Conservation (phyloP, 306 rosid species). For the Sphenostylis stenocarpa region DNA sequence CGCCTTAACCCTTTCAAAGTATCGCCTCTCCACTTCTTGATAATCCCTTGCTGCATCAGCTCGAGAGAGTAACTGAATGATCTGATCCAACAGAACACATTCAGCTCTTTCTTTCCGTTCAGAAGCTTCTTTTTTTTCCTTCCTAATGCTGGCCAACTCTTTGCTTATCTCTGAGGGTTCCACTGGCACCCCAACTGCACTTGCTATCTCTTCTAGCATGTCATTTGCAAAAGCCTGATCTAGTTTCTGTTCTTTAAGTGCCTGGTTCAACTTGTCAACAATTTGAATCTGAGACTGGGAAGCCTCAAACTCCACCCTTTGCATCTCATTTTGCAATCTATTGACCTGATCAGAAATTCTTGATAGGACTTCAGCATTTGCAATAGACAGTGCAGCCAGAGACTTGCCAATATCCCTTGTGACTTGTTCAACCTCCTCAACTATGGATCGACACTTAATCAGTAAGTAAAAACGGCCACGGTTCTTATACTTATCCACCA, state of each 20-base stretch:
- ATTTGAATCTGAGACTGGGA: constrained; percentile 63
- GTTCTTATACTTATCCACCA: constrained; percentile 68
- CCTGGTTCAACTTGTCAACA: constrained; percentile 67
- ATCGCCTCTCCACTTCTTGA: constrained; percentile 72
- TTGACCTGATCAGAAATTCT: constrained; percentile 75
- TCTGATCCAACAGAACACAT: constrained; percentile 66
- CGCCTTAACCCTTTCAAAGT: constrained; percentile 57
- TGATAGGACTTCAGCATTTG: constrained; percentile 61
- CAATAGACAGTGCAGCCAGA: constrained; percentile 57
- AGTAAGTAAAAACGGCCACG: constrained; percentile 68
- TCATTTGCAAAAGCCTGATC: constrained; percentile 78
- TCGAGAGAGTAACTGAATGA: constrained; percentile 74
- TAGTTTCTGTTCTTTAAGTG: constrained; percentile 62
- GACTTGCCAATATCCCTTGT: constrained; percentile 76
- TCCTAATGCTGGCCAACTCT: constrained; percentile 73
- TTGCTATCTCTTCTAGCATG: constrained; percentile 70
- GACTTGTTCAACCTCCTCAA: constrained; percentile 71
- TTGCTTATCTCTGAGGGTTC: constrained; percentile 80
- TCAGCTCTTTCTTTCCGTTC: constrained; percentile 69
- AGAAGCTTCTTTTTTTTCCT: constrained; percentile 80
- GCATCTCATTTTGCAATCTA: constrained; percentile 75
- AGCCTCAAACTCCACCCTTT: constrained; percentile 77
- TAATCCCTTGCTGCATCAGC: constrained; percentile 90
- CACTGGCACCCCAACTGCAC: constrained; percentile 81
- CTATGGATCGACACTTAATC: constrained; percentile 67